Evolutionary conservation across 208 protist species (phyloP).

Genomic region (Vickermania spadyakhi): DNA sequence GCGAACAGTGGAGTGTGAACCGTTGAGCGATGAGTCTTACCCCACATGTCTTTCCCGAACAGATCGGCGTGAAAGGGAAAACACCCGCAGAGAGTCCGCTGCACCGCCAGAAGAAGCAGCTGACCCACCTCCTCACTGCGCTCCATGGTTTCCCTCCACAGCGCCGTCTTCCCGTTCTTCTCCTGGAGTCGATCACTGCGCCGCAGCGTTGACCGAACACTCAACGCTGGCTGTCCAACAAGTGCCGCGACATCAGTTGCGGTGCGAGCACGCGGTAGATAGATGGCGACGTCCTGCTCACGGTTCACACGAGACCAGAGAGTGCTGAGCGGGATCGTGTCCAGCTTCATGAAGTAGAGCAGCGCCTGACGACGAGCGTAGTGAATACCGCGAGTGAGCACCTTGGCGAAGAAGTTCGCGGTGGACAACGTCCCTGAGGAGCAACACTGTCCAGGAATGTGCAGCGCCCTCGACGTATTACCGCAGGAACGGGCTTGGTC

Average conservation of each 20-base stretch:
- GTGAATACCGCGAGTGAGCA: not conserved
- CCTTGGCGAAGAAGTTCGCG: not conserved
- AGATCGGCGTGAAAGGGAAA: constrained; percentile 1
- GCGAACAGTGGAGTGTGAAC: constrained; percentile 20
- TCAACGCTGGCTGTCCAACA: not conserved
- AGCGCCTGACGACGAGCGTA: constrained; percentile 30
- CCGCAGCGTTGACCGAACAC: not conserved
- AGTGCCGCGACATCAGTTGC: not conserved
- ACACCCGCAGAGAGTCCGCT: constrained; percentile 13
- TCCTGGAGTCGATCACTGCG: not conserved
- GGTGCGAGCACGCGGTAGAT: not conserved
- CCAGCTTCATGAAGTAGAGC: constrained; percentile 36
- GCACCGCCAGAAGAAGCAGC: constrained; percentile 10
- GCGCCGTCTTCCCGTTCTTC: not conserved
- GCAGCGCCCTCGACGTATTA: not conserved
- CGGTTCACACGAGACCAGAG: constrained; percentile 9
- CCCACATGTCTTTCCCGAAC: constrained; percentile 5
- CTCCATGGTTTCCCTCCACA: not conserved
- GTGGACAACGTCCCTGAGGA: not conserved
- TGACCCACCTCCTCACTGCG: not conserved
- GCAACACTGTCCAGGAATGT: no score
- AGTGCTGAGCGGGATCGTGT: constrained; percentile 28
- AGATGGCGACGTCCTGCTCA: not conserved
- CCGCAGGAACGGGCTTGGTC: not conserved
- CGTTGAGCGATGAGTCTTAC: constrained; percentile 10